Percentiles rank a stretch among this genome's conserved stretches.
Evolutionary conservation across 1,284 basidiomycete species (phyloP).

Genomic region (Erythrobasidium hasegawianum): DNA sequence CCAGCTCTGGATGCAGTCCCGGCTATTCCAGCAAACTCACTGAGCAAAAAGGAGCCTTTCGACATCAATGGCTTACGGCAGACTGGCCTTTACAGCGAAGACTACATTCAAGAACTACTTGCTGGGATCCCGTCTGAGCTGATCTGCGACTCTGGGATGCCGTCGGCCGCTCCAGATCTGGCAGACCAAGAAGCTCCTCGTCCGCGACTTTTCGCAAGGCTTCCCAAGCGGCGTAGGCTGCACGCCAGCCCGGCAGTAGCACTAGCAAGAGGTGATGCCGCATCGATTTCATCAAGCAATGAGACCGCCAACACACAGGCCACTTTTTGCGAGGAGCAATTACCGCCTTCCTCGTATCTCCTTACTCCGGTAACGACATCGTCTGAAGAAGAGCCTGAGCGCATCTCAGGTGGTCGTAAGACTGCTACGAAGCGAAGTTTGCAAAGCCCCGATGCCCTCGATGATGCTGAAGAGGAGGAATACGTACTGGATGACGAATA

Average conservation of each 20-base stretch:
- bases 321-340: neutral
- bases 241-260: neutral
- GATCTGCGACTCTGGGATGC: conserved; percentile 1
- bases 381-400: neutral
- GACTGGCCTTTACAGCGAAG: conserved; percentile 4
- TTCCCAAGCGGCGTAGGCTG: conserved; percentile 4
- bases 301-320: conserved; percentile 2
- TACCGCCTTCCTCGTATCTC: neutral
- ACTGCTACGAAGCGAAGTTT: neutral
- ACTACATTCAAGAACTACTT: conserved; percentile 3
- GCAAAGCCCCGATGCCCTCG: too few species aligned
- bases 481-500: too few species aligned
- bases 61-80: conserved; percentile 1
- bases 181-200: neutral
- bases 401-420: neutral
- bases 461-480: too few species aligned
- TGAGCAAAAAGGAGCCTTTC: conserved; percentile 1
- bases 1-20: too few species aligned
- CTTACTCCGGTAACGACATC: neutral
- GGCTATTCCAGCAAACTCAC: neutral
- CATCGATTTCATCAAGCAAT: neutral
- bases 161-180: neutral
- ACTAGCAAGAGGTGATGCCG: neutral
- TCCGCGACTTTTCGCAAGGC: conserved; percentile 1
- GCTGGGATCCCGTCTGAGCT: neutral